phyloP scores from a whole-genome alignment of 116 monocot genomes.

The Posidonia oceanica region DNA sequence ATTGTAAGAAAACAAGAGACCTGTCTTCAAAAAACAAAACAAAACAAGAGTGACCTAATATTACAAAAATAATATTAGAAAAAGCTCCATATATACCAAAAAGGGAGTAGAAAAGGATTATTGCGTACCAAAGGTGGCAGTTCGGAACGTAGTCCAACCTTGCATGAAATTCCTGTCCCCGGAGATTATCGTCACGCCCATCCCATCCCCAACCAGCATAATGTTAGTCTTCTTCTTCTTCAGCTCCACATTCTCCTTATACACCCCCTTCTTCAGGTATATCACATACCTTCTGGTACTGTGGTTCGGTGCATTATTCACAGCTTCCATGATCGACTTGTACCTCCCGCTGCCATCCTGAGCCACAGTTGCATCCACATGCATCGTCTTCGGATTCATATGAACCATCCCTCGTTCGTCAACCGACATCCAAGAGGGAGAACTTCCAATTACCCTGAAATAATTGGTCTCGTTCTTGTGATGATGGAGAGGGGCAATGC shows the following conservation, averaged over 20 bases:
- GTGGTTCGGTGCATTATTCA: conserved; percentile 44
- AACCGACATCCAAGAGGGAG: not conserved
- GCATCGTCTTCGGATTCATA: conserved; percentile 16
- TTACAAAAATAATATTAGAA: not conserved
- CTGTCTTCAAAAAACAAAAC: too few species aligned
- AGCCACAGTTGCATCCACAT: conserved; percentile 57
- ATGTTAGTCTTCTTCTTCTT: conserved; percentile 85
- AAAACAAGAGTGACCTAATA: too few species aligned
- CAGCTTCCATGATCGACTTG: conserved; percentile 55
- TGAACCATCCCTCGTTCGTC: conserved; percentile 22
- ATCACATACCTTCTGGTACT: conserved; percentile 66
- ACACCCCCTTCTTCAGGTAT: conserved; percentile 71
- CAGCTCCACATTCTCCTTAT: conserved; percentile 78
- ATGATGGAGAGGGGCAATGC: conserved; percentile 31
- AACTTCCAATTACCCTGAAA: not conserved
- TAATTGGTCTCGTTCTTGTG: conserved; percentile 6
- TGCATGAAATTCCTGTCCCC: conserved; percentile 38
- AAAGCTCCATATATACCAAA: not conserved
- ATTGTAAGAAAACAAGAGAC: too few species aligned
- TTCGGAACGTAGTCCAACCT: conserved; percentile 67
- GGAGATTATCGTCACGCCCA: conserved; percentile 43
- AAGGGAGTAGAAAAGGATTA: too few species aligned
- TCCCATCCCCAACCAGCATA: conserved; percentile 80
- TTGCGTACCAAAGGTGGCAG: conserved; percentile 52
- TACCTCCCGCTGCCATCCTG: conserved; percentile 58